phyloP scores from a whole-genome alignment of 2,329 filamentous ascomycete genomes.

The Trichothecium roseum region DNA sequence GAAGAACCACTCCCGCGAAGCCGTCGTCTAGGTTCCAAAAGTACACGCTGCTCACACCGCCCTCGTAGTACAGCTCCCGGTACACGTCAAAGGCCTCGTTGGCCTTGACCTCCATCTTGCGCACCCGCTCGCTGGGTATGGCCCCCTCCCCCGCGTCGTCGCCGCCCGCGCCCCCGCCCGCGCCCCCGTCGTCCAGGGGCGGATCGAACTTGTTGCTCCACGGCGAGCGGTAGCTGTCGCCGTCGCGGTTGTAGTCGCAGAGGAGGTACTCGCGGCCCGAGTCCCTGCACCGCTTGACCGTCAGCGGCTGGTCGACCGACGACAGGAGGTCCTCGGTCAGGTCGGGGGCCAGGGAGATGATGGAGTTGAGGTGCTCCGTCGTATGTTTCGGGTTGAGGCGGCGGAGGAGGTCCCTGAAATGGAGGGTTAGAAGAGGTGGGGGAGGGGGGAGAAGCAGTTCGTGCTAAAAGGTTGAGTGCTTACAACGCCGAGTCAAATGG shows the following conservation, averaged over 20 bases:
- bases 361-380: conserved; percentile 73
- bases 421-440: conserved; percentile 3
- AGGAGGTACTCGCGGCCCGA: conserved; percentile 92
- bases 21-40: conserved; percentile 98
- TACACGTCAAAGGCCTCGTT: conserved; percentile 98
- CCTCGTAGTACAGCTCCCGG: conserved; percentile 92
- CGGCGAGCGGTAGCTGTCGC: conserved; percentile 94
- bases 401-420: conserved; percentile 81
- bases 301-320: conserved; percentile 91
- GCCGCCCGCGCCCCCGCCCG: conserved; percentile 40
- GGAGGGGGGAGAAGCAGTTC: conserved; percentile 2
- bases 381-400: conserved; percentile 94
- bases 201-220: conserved; percentile 99
- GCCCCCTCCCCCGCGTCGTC: conserved; percentile 66
- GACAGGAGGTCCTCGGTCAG: conserved; percentile 96
- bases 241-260: conserved; percentile 99
- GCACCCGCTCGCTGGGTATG: conserved; percentile 78
- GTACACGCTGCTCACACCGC: conserved; percentile 90
- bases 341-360: conserved; percentile 80
- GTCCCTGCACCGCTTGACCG: conserved; percentile 74
- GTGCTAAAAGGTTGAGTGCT: conserved; percentile 17
- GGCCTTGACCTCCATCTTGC: conserved; percentile 86
- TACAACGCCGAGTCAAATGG: conserved; percentile 71
- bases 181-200: conserved; percentile 55
- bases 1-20: conserved; percentile 86